A percentile compares a stretch with the other conserved stretches of the same genome.
These are phyloP conservation scores for Chlorokybus atmophyticus DNA, from an alignment of 139 green algal species.

Conservation along the genomic window DNA sequence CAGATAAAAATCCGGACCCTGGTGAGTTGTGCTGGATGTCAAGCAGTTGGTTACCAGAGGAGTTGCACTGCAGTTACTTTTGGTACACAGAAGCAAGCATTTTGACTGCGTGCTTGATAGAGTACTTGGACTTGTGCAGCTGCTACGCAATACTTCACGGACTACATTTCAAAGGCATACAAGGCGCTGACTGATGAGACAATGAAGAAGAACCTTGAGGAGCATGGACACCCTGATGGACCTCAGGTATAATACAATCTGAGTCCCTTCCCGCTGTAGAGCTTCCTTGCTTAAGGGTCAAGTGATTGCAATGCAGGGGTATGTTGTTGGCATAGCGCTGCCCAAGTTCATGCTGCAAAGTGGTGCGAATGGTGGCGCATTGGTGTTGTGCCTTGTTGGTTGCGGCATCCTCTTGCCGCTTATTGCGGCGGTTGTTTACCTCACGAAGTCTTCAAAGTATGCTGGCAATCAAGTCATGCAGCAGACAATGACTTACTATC, in stretches of 20 bases:
- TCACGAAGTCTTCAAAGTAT: conserved; percentile 33
- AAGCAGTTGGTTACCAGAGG: too few species aligned
- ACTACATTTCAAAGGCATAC: conserved; percentile 39
- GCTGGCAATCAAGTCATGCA: conserved; percentile 29
- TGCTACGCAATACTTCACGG: conserved; percentile 34
- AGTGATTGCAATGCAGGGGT: too few species aligned
- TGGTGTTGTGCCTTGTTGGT: conserved; percentile 22
- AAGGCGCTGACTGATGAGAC: conserved; percentile 39
- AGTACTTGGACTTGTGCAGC: conserved; percentile 5
- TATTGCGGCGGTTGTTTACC: conserved; percentile 17
- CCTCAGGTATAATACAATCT: conserved; percentile 20
- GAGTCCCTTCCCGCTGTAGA: too few species aligned
- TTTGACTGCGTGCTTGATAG: too few species aligned
- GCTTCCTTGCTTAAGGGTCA: too few species aligned
- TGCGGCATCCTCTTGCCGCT: conserved; percentile 33
- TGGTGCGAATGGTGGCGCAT: conserved; percentile 12
- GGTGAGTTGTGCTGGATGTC: too few species aligned
- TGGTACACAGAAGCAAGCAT: too few species aligned
- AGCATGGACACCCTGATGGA: conserved; percentile 43
- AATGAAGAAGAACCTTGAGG: conserved; percentile 33
- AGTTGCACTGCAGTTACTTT: too few species aligned
- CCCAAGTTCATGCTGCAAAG: conserved; percentile 35
- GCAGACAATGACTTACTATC: conserved; percentile 25
- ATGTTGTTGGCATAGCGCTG: conserved; percentile 31
- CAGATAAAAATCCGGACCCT: conserved; percentile 41